Evolutionary conservation across 1,284 basidiomycete species (phyloP).

Genomic region (Amylostereum chailletii): DNA sequence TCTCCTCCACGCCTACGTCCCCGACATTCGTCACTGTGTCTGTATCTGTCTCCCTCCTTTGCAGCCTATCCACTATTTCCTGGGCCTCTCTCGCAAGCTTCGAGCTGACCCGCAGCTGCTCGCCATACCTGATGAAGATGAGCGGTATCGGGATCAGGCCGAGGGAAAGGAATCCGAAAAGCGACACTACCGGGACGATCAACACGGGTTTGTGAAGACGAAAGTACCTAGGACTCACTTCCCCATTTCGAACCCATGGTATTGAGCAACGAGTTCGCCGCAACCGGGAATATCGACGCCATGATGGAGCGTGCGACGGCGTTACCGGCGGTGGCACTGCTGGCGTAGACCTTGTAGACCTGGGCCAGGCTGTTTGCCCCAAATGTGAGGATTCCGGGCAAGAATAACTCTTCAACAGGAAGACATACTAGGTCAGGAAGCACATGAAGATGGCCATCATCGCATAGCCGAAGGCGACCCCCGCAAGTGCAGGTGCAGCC

Average conservation of each 20-base stretch:
- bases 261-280: constrained; percentile 16
- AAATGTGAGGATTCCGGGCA: neutral
- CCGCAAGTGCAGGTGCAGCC: constrained; percentile 19
- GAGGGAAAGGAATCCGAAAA: constrained; percentile 21
- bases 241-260: constrained; percentile 21
- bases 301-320: constrained; percentile 17
- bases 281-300: constrained; percentile 17
- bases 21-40: too few species aligned
- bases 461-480: constrained; percentile 19
- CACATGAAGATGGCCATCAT: constrained; percentile 16
- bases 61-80: constrained; percentile 11
- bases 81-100: constrained; percentile 16
- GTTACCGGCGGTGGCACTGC: constrained; percentile 19
- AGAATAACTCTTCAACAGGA: neutral
- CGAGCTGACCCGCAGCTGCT: constrained; percentile 16
- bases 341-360: constrained; percentile 18
- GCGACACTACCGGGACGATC: constrained; percentile 13
- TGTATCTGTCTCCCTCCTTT: neutral
- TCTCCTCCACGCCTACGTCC: too few species aligned
- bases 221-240: constrained; percentile 10
- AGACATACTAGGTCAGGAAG: constrained; percentile 12
- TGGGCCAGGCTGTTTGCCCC: constrained; percentile 12
- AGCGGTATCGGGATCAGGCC: constrained; percentile 19
- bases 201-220: too few species aligned
- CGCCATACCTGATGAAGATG: constrained; percentile 19